Base-by-base conservation (phyloP, 495 filamentous ascomycete species). In the Trichoderma reesei region DNA sequence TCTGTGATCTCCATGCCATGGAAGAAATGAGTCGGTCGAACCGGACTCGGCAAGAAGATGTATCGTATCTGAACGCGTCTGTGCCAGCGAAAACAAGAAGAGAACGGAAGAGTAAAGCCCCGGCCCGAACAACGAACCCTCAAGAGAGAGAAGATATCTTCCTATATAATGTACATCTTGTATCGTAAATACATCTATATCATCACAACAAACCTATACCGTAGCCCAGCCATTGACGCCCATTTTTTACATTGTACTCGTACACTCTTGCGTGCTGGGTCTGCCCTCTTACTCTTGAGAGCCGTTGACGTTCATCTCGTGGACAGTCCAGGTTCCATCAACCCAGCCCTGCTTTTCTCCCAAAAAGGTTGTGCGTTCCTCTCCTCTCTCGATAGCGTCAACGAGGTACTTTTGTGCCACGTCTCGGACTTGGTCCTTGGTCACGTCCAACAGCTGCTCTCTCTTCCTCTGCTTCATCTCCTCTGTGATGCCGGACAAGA, bases 381-480 rank as follows among this genome's bases (percentile, higher is more conserved):
- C 74, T 13, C 76, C 65, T 51, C 75, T 74, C 16, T 81, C 70
- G 63, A 88, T 76, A n/a, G 79, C 85, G 18, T 92, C 83, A 37
- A 96, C 85, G 65, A 97, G 75, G 72, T 88, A 96, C 66, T 85
- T 81, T 68, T 96, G 86, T 1, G 94, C 95, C 16, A 84, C 92
- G 38, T 87, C 81, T 64, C 86, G 85, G 18, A 98, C 88, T 66
- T 95, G 87, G 66, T 87, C 83, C 66, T 84, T 88, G 11, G 83
- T 90, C 61, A 97, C 92, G 73, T 96, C 92, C 16, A 98, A 80
- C 46, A 98, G 82, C 66, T 89, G 86, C 71, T 96, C 90, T 71
- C 95, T 84, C 71, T 90, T 86, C 67, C 78, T 82, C 72, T 97
- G 92, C 67, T 88, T 85, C 93, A 98, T 96, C 65, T 91, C 90